Base-by-base conservation (phyloP, 2,329 filamentous ascomycete genomes). In the Cladosporium phlei region DNA sequence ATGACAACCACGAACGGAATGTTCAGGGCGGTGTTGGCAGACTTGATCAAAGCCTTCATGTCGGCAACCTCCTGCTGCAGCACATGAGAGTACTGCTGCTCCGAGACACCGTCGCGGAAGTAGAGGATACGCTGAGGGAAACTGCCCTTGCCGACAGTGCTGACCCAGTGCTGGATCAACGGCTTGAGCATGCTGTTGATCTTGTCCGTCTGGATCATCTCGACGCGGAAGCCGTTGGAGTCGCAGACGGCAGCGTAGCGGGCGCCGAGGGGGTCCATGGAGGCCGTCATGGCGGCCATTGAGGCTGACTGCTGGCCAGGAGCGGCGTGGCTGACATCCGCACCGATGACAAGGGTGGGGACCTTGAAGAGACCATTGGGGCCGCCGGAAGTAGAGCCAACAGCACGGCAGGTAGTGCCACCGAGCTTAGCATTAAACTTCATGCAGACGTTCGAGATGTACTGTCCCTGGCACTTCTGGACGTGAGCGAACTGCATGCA, bases 401-500 rank as follows among this genome's bases (percentile, higher is more conserved):
- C 57, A 2, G 71, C 73, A 40, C 72, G 66, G 50, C 69, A 82
- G 1, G 88, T 96, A 0, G 80, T 77, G 5, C 93, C 93, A 11
- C 93, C 93, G 2, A 98, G 77, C 71, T 98, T 98, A 3, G 88
- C 86, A 58, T 98, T 97, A 55, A 98, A 82, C 71, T 98, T 98
- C 88, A 98, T 93, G 53, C 82, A 79, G 0, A 98, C 88, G 52
- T 98, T 98, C 1, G 87, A 93, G 59, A 87, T 85, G 67, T 97
- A 97, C 59, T 98, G 93, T 0, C 77, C 76, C 17, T 85, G 80
- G 12, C 78, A 79, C 62, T 84, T 85, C 28, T 70, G 57, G 1
- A 91, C 86, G 49, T 94, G 85, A 0, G 70, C 69, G 2, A 74
- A 71, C 54, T 89, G 83, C n/a, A 97, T 62, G 52, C 90, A 85